A percentile compares a stretch with the other conserved stretches of the same genome.
Conservation (phyloP, 1,284 basidiomycete species). For the Trichosporon faecale region DNA sequence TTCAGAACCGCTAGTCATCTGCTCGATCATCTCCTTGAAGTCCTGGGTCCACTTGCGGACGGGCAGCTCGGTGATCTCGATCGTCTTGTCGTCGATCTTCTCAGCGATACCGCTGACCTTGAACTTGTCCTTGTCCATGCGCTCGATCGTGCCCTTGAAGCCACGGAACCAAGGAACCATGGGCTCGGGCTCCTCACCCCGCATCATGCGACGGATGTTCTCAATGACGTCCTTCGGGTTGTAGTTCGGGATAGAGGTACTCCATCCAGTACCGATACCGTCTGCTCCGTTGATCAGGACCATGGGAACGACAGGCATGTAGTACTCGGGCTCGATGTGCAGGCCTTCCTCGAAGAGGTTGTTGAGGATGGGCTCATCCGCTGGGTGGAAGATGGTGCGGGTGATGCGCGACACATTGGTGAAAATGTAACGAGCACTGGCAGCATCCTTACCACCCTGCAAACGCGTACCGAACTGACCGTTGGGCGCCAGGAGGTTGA, state of each 20-base stretch:
- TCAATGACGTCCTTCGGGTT: conserved; percentile 87
- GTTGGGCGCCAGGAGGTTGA: conserved; percentile 83
- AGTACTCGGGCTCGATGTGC: conserved; percentile 90
- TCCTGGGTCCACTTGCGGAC: conserved; percentile 92
- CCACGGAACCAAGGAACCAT: conserved; percentile 99
- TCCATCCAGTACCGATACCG: conserved; percentile 99
- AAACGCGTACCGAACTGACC: conserved; percentile 95
- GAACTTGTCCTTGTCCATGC: conserved; percentile 77
- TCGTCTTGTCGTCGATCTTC: conserved; percentile 79
- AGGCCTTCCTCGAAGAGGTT: conserved; percentile 85
- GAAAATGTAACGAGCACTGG: conserved; percentile 95
- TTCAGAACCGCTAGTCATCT: conserved; percentile 56
- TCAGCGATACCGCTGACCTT: conserved; percentile 72
- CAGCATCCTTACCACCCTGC: conserved; percentile 89
- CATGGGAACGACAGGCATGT: conserved; percentile 85
- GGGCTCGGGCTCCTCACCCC: conserved; percentile 72
- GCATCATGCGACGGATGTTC: conserved; percentile 84
- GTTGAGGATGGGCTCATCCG: conserved; percentile 80
- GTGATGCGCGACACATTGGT: conserved; percentile 78
- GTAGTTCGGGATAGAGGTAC: conserved; percentile 87
- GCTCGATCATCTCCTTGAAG: conserved; percentile 88
- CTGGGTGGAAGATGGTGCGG: conserved; percentile 73
- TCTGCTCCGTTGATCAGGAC: conserved; percentile 92
- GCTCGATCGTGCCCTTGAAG: conserved; percentile 81
- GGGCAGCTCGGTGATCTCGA: conserved; percentile 94